Base-by-base conservation (phyloP, 1,284 basidiomycete genomes). In the Gomphus sp. region DNA sequence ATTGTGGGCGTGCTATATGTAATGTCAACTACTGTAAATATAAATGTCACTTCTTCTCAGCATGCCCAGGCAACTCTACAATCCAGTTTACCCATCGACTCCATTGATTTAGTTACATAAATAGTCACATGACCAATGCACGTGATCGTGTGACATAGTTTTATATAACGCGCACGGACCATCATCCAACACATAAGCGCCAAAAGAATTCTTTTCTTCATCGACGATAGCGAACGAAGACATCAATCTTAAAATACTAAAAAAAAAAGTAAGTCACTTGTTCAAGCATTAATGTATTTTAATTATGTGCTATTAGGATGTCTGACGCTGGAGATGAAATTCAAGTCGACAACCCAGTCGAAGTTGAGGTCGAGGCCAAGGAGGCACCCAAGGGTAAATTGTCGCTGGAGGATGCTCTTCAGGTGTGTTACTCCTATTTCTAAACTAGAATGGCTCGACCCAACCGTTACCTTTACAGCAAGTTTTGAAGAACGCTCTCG, bases 301-400 rank as follows among this genome's bases (percentile, higher is more conserved):
- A 16, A 1, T 43, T 34, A 49, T 48, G 31, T 28, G 18, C 48
- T n/a, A 22, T 47, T 66, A 89, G 82, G 82, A 94, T 94, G 92
- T 94, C 93, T 92, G 91, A 95, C 90, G 92, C 92, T 92, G 92
- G 90, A 91, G 92, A 94, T 88, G 90, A 92, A 76, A 84, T 87
- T 74, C 77, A 82, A 75, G 85, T 91, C 73, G 89, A 91, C 65
- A 80, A 79, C 69, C 74, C 81, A 68, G 78, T 74, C 67, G 80
- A 81, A 66, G 89, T 89, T 72, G 91, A 95, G 76, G 76, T 74
- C 66, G 89, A 87, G 66, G 74, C 89, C 67, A 73, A 82, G 55
- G 89, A 91, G 69, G 89, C 89, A 47, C 89, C 93, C 70, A 93
- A 92, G 79, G 94, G 94, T 67, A 93, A 95, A 78, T 82, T 99